Evolutionary conservation across 257 asterid species (phyloP).

Genomic region (Ilex aquifolium): DNA sequence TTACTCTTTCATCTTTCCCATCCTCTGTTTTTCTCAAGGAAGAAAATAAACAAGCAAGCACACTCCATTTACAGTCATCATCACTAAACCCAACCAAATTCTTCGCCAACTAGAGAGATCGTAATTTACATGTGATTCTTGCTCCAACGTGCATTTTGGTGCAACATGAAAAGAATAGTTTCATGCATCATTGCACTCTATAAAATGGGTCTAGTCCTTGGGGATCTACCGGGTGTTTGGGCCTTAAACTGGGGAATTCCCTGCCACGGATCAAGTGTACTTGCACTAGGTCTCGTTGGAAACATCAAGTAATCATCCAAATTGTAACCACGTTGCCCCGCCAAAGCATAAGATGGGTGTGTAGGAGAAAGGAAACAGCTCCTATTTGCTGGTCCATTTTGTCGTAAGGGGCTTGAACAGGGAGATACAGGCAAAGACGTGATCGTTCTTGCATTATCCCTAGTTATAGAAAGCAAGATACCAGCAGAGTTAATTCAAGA

Average conservation of each 20-base stretch:
- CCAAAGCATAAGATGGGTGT: conserved; percentile 54
- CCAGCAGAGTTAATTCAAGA: no score
- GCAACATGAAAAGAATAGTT: no score
- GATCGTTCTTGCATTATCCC: conserved; percentile 65
- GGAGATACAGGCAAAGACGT: conserved; percentile 90
- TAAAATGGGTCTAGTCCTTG: conserved; percentile 39
- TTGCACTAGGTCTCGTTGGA: conserved; percentile 43
- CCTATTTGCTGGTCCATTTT: conserved; percentile 41
- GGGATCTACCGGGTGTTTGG: conserved; percentile 53
- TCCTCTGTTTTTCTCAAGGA: no score
- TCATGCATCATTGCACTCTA: conserved; percentile 15
- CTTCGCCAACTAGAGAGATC: no score
- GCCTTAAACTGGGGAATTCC: conserved; percentile 55
- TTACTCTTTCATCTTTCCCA: no score
- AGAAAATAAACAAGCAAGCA: no score
- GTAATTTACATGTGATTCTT: no score
- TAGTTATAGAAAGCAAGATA: conserved; percentile 7
- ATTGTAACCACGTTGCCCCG: conserved; percentile 41
- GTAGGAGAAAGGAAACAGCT: conserved; percentile 75
- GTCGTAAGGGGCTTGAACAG: conserved; percentile 74
- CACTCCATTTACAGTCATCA: no score
- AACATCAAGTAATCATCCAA: conserved; percentile 37
- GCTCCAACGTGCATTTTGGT: no score
- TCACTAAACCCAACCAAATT: no score
- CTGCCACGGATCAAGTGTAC: conserved; percentile 52